Evolutionary conservation across 2,329 filamentous ascomycete genomes (phyloP).

Genomic region (Dactylellina leptospora): DNA sequence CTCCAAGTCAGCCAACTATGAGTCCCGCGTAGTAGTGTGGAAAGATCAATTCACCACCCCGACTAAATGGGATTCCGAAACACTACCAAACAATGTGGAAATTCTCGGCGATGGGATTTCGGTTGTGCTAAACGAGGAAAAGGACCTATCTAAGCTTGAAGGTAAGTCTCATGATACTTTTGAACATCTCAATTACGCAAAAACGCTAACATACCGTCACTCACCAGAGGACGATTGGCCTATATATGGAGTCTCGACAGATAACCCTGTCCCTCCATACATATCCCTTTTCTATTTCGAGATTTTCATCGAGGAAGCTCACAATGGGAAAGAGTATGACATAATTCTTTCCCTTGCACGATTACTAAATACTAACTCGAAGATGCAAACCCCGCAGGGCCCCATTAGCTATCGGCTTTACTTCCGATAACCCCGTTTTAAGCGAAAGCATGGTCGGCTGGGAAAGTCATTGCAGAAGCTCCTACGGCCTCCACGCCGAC

Average conservation of each 20-base stretch:
- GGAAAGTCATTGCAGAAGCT: not conserved
- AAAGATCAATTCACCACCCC: not conserved
- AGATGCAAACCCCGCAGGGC: not conserved
- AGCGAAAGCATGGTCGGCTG: not conserved
- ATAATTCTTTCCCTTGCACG: not conserved
- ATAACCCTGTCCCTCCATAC: slow-evolving; percentile 5
- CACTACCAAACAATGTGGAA: too few relatives aligned
- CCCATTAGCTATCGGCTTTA: not conserved
- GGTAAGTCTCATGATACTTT: not conserved
- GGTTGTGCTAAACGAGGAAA: not conserved
- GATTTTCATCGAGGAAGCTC: slow-evolving; percentile 2
- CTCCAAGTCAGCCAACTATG: not conserved
- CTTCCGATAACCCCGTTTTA: not conserved
- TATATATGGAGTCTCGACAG: not conserved
- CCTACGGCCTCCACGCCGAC: slow-evolving; percentile 7
- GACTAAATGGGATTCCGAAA: not conserved
- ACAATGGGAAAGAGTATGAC: not conserved
- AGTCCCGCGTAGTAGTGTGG: not conserved
- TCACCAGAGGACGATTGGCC: not conserved
- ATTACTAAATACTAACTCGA: not conserved
- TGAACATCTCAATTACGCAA: not conserved
- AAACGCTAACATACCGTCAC: not conserved
- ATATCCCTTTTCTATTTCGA: slow-evolving; percentile 18
- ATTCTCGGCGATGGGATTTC: not conserved
- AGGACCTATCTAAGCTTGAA: not conserved